Evolutionary conservation across 352 stramenopile species (phyloP).

Genomic region (Labyrinthula sp.): DNA sequence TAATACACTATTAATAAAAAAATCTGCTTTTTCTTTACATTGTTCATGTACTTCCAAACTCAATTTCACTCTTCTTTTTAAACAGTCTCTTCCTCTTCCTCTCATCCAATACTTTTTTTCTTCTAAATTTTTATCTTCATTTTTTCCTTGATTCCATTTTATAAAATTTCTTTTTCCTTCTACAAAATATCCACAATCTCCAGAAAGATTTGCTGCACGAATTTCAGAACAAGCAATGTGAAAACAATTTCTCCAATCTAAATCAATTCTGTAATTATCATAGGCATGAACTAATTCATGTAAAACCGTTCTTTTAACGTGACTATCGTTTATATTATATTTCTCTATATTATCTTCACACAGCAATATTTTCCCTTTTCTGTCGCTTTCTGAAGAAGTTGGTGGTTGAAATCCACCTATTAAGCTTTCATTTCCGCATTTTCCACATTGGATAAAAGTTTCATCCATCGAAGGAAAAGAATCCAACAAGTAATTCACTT

Average conservation of each 20-base stretch:
- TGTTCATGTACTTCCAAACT: conserved; percentile 48
- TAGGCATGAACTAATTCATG: conserved; percentile 77
- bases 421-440: conserved; percentile 19
- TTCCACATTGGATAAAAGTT: conserved; percentile 9
- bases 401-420: conserved; percentile 12
- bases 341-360: conserved; percentile 69
- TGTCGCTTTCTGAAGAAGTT: conserved; percentile 3
- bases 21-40: conserved; percentile 41
- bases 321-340: conserved; percentile 39
- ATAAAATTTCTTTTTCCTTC: no score
- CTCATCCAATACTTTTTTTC: conserved; percentile 63
- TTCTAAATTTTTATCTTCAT: conserved; percentile 64
- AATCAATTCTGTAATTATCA: conserved; percentile 68
- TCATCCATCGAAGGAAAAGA: no score
- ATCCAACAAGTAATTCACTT: conserved; percentile 11
- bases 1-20: conserved; percentile 35
- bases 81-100: conserved; percentile 67
- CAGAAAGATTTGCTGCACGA: conserved; percentile 25
- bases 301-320: conserved; percentile 62
- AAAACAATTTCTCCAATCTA: conserved; percentile 70
- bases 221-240: conserved; percentile 72
- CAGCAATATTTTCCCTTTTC: conserved; percentile 44
- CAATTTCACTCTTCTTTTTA: conserved; percentile 56
- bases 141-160: conserved; percentile 45
- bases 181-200: conserved; percentile 17